These are phyloP conservation scores for Pseudogymnoascus sp. DNA, from an alignment of 2,329 filamentous ascomycete genomes.

Conservation along the genomic window DNA sequence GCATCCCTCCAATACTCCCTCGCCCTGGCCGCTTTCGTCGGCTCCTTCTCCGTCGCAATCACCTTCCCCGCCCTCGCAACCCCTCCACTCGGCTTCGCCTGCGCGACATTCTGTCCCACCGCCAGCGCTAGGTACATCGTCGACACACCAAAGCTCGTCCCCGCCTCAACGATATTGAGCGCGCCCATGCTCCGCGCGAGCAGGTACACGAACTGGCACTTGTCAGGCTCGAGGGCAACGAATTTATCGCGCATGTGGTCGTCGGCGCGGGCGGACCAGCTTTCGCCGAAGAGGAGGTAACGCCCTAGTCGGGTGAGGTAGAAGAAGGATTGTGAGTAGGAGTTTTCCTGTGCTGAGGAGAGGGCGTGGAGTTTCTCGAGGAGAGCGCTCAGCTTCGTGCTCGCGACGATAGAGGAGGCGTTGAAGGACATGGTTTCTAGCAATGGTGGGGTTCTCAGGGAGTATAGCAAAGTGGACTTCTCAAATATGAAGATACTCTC, in stretches of 20 bases:
- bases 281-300: constrained; percentile 18
- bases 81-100: constrained; percentile 18
- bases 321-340: constrained; percentile 6
- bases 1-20: constrained; percentile 45
- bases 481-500: too few species aligned
- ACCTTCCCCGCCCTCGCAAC: constrained; percentile 35
- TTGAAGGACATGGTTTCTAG: constrained; percentile 27
- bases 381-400: constrained; percentile 14
- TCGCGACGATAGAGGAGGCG: not conserved
- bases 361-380: constrained; percentile 28
- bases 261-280: constrained; percentile 26
- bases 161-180: constrained; percentile 48
- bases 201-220: constrained; percentile 49
- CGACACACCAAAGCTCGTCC: constrained; percentile 53
- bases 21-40: constrained; percentile 43
- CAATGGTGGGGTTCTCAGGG: constrained; percentile 2
- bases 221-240: constrained; percentile 51
- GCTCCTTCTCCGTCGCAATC: constrained; percentile 54
- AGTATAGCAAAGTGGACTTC: too few species aligned
- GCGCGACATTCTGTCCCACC: constrained; percentile 39
- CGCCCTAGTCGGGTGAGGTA: constrained; percentile 14
- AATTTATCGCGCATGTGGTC: constrained; percentile 46
- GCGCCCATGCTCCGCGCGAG: constrained; percentile 42
- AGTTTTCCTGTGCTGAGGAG: constrained; percentile 29
- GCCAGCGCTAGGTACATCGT: constrained; percentile 56